phyloP scores from a whole-genome alignment of 106 monocot species.

The Cymbidium sinense region DNA sequence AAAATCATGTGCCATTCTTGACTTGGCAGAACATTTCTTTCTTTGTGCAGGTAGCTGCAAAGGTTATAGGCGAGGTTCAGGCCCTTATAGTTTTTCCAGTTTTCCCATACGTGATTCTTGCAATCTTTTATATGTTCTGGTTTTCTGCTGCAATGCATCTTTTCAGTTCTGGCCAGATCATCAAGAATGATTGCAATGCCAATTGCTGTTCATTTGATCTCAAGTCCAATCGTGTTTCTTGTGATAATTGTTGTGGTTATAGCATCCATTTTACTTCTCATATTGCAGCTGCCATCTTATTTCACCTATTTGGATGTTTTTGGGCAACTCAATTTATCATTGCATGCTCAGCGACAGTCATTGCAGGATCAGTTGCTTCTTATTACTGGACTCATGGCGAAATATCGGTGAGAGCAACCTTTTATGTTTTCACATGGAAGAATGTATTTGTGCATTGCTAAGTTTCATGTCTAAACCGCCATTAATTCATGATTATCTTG shows the following conservation, averaged over 20 bases:
- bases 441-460: not conserved
- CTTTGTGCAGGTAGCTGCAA: constrained; percentile 84
- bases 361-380: constrained; percentile 97
- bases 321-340: constrained; percentile 98
- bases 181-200: constrained; percentile 70
- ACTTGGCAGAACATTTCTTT: not conserved
- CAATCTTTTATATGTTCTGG: constrained; percentile 97
- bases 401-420: constrained; percentile 57
- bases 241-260: constrained; percentile 94
- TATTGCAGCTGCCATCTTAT: constrained; percentile 81
- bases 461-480: not conserved
- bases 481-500: not conserved
- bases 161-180: constrained; percentile 89
- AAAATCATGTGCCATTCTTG: not conserved
- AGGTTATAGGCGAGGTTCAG: constrained; percentile 97
- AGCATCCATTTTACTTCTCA: constrained; percentile 84
- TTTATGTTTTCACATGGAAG: not conserved
- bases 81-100: constrained; percentile 92
- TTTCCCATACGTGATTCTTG: constrained; percentile 74
- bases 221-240: constrained; percentile 72
- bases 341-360: constrained; percentile 78
- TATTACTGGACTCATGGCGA: constrained; percentile 97
- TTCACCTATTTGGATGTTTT: constrained; percentile 90
- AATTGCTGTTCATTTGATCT: constrained; percentile 95
- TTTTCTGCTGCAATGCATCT: constrained; percentile 87